A percentile compares a stretch with the other conserved stretches of the same genome.
phyloP scores from a whole-genome alignment of 1,139 yeast genomes.

The Geotrichum citri-aurantii region DNA sequence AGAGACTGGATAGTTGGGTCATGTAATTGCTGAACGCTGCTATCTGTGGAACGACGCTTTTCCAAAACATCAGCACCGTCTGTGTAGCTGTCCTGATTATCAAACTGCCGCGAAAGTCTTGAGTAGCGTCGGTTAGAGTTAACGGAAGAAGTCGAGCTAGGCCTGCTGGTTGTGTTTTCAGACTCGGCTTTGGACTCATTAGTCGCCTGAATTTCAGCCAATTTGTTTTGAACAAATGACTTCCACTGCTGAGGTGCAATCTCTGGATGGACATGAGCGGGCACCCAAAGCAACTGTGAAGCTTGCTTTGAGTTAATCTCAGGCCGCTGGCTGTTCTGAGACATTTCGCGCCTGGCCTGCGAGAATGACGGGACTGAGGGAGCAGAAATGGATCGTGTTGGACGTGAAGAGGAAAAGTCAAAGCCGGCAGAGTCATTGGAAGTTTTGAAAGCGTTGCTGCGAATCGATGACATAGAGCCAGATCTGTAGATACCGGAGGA shows the following conservation, averaged over 20 bases:
- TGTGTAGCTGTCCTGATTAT: constrained; percentile 33
- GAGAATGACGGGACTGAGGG: constrained; percentile 3
- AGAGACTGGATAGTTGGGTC: constrained; percentile 27
- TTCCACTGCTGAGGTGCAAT: constrained; percentile 88
- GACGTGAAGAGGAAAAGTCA: constrained; percentile 11
- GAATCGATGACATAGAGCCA: background rate
- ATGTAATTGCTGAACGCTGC: constrained; percentile 22
- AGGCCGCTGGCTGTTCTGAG: background rate
- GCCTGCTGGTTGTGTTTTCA: background rate
- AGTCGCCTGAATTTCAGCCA: constrained; percentile 63
- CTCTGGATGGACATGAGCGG: constrained; percentile 89
- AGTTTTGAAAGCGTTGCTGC: background rate
- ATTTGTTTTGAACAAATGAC: constrained; percentile 70
- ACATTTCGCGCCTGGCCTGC: background rate
- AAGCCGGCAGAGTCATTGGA: constrained; percentile 5
- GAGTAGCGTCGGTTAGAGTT: constrained; percentile 30
- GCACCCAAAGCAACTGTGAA: constrained; percentile 69
- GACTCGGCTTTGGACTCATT: constrained; percentile 8
- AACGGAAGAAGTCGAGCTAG: constrained; percentile 4
- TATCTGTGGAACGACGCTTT: constrained; percentile 23
- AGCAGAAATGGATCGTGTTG: constrained; percentile 7
- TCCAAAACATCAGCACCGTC: constrained; percentile 39
- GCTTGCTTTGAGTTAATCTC: constrained; percentile 24
- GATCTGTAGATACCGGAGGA: constrained; percentile 10
- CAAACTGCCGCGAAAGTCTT: constrained; percentile 37